These are phyloP conservation scores for Kwoniella botswanensis DNA, from an alignment of 768 basidiomycete species.

Conservation along the genomic window DNA sequence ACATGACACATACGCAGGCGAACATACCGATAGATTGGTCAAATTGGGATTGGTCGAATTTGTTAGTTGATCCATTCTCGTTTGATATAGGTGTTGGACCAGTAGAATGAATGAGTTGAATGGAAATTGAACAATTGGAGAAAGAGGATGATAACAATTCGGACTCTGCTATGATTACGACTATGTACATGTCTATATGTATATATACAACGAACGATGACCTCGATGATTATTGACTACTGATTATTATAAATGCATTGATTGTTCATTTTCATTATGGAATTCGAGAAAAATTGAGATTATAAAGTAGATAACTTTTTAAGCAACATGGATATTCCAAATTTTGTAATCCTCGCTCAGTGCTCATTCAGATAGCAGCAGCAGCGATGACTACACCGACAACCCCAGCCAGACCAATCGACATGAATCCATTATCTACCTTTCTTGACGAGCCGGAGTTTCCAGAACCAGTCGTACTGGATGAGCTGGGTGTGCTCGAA, in stretches of 20 bases:
- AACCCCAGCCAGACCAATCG: conserved; percentile 18
- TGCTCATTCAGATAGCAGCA: conserved; percentile 13
- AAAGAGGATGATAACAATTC: too few relatives aligned
- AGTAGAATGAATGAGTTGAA: background rate
- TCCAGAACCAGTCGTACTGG: background rate
- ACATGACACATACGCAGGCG: background rate
- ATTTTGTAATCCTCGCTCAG: too few relatives aligned
- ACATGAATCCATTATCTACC: conserved; percentile 14
- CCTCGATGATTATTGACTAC: too few relatives aligned
- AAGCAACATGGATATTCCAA: too few relatives aligned
- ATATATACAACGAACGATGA: too few relatives aligned
- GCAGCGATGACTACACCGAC: conserved; percentile 16
- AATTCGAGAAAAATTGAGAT: too few relatives aligned
- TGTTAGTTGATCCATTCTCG: background rate
- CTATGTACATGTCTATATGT: too few relatives aligned
- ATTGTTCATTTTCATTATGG: too few relatives aligned
- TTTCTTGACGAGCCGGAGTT: conserved; percentile 1
- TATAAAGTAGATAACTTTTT: too few relatives aligned
- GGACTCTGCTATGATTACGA: too few relatives aligned
- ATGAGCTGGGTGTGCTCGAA: conserved; percentile 1
- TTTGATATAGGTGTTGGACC: background rate
- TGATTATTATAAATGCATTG: too few relatives aligned
- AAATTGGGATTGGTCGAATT: background rate
- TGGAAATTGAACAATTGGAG: too few relatives aligned
- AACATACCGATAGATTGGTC: background rate